A percentile compares a stretch with the other conserved stretches of the same genome.
phyloP scores from a whole-genome alignment of 2,329 filamentous ascomycete genomes.

The Akanthomyces lecanii region DNA sequence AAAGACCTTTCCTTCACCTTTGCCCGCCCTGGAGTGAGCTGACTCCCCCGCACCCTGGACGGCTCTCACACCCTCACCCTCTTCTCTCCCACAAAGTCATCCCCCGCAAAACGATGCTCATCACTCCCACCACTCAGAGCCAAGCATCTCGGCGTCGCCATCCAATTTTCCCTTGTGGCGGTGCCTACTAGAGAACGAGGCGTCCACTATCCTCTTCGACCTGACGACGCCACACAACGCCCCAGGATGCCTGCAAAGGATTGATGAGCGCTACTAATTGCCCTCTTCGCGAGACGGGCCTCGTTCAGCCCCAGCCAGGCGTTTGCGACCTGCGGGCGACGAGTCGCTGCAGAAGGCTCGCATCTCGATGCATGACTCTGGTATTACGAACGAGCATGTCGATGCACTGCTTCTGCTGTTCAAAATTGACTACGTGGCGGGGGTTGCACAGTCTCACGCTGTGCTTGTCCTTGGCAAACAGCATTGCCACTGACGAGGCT shows the following conservation, averaged over 20 bases:
- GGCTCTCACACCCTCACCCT: not conserved
- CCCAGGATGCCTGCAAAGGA: not conserved
- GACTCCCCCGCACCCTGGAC: not conserved
- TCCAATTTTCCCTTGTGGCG: not conserved
- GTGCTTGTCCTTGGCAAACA: not conserved
- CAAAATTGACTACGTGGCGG: not conserved
- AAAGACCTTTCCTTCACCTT: no score
- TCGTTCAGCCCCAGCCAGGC: slow-evolving; percentile 1
- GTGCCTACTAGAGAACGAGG: not conserved
- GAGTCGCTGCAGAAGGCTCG: not conserved
- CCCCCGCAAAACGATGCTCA: not conserved
- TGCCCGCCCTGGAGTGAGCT: not conserved
- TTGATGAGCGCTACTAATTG: not conserved
- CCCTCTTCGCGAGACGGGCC: not conserved
- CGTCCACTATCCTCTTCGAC: not conserved
- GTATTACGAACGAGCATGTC: not conserved
- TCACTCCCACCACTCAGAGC: not conserved
- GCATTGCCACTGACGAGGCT: slow-evolving; percentile 4
- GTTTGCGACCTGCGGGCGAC: not conserved
- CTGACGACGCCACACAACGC: not conserved
- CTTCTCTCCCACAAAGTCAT: not conserved
- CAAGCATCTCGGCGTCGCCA: not conserved
- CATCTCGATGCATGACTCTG: slow-evolving; percentile 8
- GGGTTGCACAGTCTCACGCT: not conserved
- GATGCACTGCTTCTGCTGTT: not conserved